phyloP scores from a whole-genome alignment of 2,329 filamentous ascomycete genomes.

The Chaetomium strumarium region DNA sequence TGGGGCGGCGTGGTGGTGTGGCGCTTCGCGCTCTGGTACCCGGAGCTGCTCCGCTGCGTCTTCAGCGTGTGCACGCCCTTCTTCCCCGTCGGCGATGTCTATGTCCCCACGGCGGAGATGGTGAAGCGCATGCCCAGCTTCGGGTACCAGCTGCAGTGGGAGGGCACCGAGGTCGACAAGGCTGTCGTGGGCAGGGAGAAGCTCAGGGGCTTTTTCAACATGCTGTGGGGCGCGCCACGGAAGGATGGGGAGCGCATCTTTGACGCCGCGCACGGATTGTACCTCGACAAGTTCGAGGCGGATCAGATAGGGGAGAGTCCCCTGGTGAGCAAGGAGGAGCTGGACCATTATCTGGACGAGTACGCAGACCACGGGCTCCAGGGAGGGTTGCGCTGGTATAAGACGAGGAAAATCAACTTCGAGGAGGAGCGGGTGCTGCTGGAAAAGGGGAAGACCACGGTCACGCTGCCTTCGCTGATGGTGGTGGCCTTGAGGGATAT shows the following conservation, averaged over 20 bases:
- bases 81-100: constrained; percentile 45
- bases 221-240: constrained; percentile 62
- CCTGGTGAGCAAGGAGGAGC: constrained; percentile 61
- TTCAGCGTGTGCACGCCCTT: constrained; percentile 82
- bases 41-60: constrained; percentile 63
- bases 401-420: constrained; percentile 64
- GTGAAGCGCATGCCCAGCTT: constrained; percentile 57
- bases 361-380: constrained; percentile 67
- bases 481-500: constrained; percentile 65
- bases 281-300: constrained; percentile 51
- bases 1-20: constrained; percentile 82
- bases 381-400: constrained; percentile 86
- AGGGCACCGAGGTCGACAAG: constrained; percentile 59
- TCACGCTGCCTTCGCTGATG: constrained; percentile 65
- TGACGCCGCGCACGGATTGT: constrained; percentile 53
- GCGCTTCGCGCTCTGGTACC: constrained; percentile 67
- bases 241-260: constrained; percentile 51
- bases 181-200: constrained; percentile 51
- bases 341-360: constrained; percentile 70
- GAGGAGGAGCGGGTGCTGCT: constrained; percentile 64
- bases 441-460: constrained; percentile 49
- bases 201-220: constrained; percentile 64
- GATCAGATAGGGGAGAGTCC: constrained; percentile 49
- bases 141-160: constrained; percentile 77
- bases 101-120: constrained; percentile 52